Percentiles rank a stretch among this genome's conserved stretches.
These are phyloP conservation scores for Eimeria maxima DNA, from an alignment of 169 alveolate genomes.

Conservation along the genomic window DNA sequence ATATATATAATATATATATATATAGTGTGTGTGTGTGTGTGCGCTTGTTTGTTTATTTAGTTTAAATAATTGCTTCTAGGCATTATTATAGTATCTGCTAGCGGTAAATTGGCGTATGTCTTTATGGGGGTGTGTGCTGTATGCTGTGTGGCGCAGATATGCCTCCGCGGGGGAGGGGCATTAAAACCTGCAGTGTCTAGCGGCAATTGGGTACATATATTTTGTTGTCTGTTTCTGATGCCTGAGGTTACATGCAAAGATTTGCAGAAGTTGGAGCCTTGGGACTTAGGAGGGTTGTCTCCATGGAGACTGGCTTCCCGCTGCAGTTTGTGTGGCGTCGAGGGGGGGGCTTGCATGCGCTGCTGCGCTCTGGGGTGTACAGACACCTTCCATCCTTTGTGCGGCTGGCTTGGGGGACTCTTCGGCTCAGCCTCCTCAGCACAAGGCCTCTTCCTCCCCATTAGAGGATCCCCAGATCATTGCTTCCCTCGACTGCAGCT, in stretches of 20 bases:
- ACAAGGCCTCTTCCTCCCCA: slow-evolving; percentile 39
- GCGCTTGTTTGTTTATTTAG: too few relatives aligned
- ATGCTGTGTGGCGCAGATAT: slow-evolving; percentile 82
- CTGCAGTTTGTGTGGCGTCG: slow-evolving; percentile 71
- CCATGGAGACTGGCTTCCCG: slow-evolving; percentile 48
- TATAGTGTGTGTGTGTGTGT: too few relatives aligned
- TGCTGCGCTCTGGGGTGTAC: slow-evolving; percentile 86
- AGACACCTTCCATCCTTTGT: slow-evolving; percentile 87
- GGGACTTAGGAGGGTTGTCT: slow-evolving; percentile 66
- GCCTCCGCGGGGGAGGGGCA: slow-evolving; percentile 90
- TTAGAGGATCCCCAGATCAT: slow-evolving; percentile 57
- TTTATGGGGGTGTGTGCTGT: background rate
- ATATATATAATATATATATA: too few relatives aligned
- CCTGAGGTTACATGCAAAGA: slow-evolving; percentile 84
- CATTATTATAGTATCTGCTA: too few relatives aligned
- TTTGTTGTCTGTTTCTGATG: slow-evolving; percentile 82
- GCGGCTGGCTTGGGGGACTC: slow-evolving; percentile 90
- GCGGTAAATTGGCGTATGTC: too few relatives aligned
- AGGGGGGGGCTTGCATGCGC: slow-evolving; percentile 78
- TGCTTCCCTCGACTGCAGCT: slow-evolving; percentile 82
- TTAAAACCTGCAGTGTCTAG: slow-evolving; percentile 84
- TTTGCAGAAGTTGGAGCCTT: slow-evolving; percentile 83
- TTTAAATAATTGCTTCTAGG: too few relatives aligned
- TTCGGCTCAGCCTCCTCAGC: slow-evolving; percentile 38
- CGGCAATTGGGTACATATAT: slow-evolving; percentile 86